Conservation (phyloP, 2,329 filamentous ascomycete genomes). For the Elsinoe necatrix region DNA sequence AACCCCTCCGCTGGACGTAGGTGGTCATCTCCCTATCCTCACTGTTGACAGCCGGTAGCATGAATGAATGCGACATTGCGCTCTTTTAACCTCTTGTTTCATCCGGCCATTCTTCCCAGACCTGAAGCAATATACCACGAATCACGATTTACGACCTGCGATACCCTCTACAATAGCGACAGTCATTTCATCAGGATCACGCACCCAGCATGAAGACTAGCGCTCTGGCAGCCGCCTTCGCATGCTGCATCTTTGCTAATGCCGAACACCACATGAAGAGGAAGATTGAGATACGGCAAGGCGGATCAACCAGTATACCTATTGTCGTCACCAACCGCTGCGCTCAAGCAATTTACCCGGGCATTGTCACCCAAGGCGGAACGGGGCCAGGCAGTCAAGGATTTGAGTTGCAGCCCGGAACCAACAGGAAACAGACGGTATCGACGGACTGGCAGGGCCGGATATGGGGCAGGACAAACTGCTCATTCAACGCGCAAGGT, state of each 20-base stretch:
- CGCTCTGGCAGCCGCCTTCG: slow-evolving; percentile 3
- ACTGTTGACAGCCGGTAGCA: slow-evolving; percentile 1
- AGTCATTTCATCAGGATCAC: background rate
- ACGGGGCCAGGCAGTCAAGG: slow-evolving; percentile 58
- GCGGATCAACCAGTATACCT: slow-evolving; percentile 28
- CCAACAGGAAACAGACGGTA: slow-evolving; percentile 55
- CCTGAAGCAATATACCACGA: slow-evolving; percentile 1
- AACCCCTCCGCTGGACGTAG: slow-evolving; percentile 13
- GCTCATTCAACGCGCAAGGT: slow-evolving; percentile 61
- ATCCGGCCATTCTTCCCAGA: slow-evolving; percentile 1
- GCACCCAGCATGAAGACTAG: slow-evolving; percentile 9
- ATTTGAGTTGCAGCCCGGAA: slow-evolving; percentile 56
- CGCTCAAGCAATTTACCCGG: slow-evolving; percentile 64
- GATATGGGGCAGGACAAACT: slow-evolving; percentile 78
- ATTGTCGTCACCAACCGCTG: slow-evolving; percentile 66
- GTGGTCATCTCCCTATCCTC: slow-evolving; percentile 14
- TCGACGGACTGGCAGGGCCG: slow-evolving; percentile 70
- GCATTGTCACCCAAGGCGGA: slow-evolving; percentile 63
- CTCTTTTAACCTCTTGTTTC: slow-evolving; percentile 1
- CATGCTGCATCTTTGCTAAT: background rate
- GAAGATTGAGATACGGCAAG: slow-evolving; percentile 23
- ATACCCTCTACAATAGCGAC: background rate
- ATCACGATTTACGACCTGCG: slow-evolving; percentile 12
- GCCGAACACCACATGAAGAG: slow-evolving; percentile 28
- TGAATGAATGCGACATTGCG: slow-evolving; percentile 11